Evolutionary conservation across 345 rosid genomes (phyloP).

Genomic region (Linum usitatissimum): DNA sequence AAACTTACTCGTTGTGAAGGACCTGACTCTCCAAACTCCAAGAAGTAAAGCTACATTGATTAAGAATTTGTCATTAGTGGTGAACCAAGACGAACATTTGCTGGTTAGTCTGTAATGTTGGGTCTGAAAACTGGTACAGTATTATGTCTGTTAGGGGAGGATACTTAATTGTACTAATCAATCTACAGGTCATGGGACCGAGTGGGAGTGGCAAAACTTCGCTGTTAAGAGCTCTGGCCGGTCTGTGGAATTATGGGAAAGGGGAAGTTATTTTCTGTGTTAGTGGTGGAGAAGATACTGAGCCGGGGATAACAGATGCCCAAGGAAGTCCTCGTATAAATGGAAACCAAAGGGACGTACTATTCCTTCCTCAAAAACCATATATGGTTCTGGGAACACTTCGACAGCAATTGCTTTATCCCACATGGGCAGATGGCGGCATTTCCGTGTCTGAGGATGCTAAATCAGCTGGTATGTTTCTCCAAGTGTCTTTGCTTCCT

Average conservation of each 20-base stretch:
- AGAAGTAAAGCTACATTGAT: conserved; percentile 59
- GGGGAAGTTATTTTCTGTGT: conserved; percentile 70
- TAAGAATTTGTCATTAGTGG: conserved; percentile 44
- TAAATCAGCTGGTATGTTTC: conserved; percentile 26
- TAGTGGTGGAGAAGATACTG: conserved; percentile 28
- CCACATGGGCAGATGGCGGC: conserved; percentile 49
- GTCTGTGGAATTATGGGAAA: conserved; percentile 80
- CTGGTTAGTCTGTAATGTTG: conserved; percentile 45
- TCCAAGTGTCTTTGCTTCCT: conserved; percentile 3
- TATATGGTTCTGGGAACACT: conserved; percentile 95
- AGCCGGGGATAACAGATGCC: conserved; percentile 18
- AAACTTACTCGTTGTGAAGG: conserved; percentile 49
- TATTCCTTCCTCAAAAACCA: conserved; percentile 95
- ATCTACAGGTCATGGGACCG: conserved; percentile 70
- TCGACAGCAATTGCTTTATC: conserved; percentile 92
- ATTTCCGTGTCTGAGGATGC: conserved; percentile 17
- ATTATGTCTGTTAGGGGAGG: conserved; percentile 12
- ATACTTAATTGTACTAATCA: conserved; percentile 14
- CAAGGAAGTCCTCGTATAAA: conserved; percentile 16
- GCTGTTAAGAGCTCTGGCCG: conserved; percentile 83
- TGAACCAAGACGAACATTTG: conserved; percentile 56
- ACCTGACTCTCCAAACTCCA: conserved; percentile 68
- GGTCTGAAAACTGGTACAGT: conserved; percentile 11
- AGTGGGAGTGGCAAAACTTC: conserved; percentile 98
- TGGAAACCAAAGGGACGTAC: conserved; percentile 36